Conservation (phyloP, 2,329 filamentous ascomycete species). For the Pseudogymnoascus sp. region DNA sequence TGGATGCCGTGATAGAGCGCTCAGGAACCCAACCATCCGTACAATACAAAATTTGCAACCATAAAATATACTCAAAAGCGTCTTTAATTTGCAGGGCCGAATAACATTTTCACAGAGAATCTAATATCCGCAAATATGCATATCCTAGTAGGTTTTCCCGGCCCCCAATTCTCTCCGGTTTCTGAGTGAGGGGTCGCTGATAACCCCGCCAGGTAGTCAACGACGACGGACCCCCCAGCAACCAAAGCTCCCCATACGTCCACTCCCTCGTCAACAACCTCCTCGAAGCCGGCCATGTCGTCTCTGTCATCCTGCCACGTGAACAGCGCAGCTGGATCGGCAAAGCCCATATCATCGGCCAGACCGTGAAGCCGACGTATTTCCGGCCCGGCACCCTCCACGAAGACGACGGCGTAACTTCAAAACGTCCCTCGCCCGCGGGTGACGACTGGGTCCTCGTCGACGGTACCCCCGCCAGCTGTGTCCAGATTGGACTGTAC, state of each 20-base stretch:
- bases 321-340: slow-evolving; percentile 96
- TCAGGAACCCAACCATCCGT: not conserved
- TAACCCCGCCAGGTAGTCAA: slow-evolving; percentile 47
- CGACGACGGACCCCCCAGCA: slow-evolving; percentile 73
- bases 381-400: slow-evolving; percentile 60
- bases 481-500: slow-evolving; percentile 73
- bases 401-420: slow-evolving; percentile 58
- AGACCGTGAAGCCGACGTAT: slow-evolving; percentile 75
- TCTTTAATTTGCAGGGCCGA: not conserved
- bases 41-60: not conserved
- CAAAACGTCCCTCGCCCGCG: slow-evolving; percentile 46
- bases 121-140: slow-evolving; percentile 33
- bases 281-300: slow-evolving; percentile 68
- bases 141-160: slow-evolving; percentile 38
- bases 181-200: slow-evolving; percentile 1
- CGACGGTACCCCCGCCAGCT: slow-evolving; percentile 72
- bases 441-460: slow-evolving; percentile 73
- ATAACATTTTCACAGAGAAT: not conserved
- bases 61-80: not conserved
- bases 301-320: slow-evolving; percentile 86
- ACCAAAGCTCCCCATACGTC: slow-evolving; percentile 71
- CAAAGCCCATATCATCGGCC: slow-evolving; percentile 92
- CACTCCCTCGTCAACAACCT: slow-evolving; percentile 65
- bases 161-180: not conserved
- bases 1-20: not conserved